These are phyloP conservation scores for Penicillium sp. DNA, from an alignment of 2,329 filamentous ascomycete genomes.

Conservation along the genomic window DNA sequence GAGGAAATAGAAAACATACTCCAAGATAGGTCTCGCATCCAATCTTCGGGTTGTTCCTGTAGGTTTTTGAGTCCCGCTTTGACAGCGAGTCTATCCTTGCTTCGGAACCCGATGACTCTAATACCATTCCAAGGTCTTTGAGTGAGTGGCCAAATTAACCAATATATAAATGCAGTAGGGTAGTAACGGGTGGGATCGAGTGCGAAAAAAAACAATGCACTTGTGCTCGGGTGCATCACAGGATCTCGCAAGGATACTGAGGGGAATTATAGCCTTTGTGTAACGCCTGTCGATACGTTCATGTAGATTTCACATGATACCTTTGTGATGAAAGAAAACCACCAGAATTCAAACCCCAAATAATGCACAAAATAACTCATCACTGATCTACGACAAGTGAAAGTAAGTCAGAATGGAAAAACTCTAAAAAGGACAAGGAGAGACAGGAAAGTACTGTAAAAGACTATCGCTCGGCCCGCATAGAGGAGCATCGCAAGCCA, in stretches of 20 bases:
- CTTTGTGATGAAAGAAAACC: too few relatives aligned
- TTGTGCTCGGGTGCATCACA: not conserved
- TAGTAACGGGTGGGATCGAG: not conserved
- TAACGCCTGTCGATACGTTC: not conserved
- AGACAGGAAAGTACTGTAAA: too few relatives aligned
- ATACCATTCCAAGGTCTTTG: not conserved
- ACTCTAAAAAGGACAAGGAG: too few relatives aligned
- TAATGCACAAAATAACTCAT: too few relatives aligned
- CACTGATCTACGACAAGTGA: too few relatives aligned
- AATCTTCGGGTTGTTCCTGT: not conserved
- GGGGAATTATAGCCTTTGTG: not conserved
- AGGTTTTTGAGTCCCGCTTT: not conserved
- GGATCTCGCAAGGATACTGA: not conserved
- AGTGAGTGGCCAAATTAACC: not conserved
- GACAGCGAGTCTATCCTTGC: not conserved
- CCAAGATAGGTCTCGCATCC: not conserved
- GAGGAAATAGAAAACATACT: not conserved
- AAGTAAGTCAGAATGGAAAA: too few relatives aligned
- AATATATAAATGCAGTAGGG: conserved; percentile 1
- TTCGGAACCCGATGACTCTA: not conserved
- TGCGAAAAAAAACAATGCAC: not conserved
- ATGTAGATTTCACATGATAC: too few relatives aligned
- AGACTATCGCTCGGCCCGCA: too few relatives aligned
- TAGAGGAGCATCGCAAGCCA: too few relatives aligned
- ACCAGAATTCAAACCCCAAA: too few relatives aligned